These are phyloP conservation scores for Aspergillus biplanus DNA, from an alignment of 495 filamentous ascomycete genomes.

Conservation along the genomic window DNA sequence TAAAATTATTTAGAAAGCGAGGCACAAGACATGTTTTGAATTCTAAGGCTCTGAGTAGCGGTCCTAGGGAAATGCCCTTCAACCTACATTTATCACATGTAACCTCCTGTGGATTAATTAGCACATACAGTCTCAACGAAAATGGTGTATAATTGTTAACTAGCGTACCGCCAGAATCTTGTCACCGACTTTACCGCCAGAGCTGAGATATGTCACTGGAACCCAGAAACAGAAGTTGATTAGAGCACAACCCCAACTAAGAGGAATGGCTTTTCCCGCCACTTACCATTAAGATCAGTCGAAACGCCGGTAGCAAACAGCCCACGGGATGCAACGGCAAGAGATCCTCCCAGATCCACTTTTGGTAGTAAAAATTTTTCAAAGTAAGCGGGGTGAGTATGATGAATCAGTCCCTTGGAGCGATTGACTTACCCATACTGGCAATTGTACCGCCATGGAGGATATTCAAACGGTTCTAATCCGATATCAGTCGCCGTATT, in stretches of 20 bases:
- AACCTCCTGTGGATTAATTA: conserved; percentile 55
- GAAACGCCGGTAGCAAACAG: conserved; percentile 89
- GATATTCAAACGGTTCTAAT: conserved; percentile 83
- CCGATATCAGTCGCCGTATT: conserved; percentile 8
- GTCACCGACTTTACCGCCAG: conserved; percentile 83
- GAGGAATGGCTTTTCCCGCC: neutral
- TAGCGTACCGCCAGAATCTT: conserved; percentile 62
- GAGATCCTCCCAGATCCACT: conserved; percentile 91
- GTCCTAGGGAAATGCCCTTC: neutral
- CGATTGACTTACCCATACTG: conserved; percentile 66
- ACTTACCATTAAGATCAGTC: conserved; percentile 83
- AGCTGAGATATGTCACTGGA: conserved; percentile 85
- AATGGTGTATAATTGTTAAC: neutral
- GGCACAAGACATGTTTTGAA: neutral
- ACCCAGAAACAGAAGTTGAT: neutral
- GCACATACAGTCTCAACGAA: conserved; percentile 9
- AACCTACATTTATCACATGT: conserved; percentile 83
- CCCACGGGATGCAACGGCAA: conserved; percentile 90
- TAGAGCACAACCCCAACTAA: neutral
- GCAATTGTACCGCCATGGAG: conserved; percentile 96
- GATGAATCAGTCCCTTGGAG: neutral
- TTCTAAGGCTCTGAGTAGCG: neutral
- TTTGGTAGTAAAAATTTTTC: conserved; percentile 14
- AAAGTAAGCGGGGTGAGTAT: neutral
- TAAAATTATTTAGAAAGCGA: neutral